These are phyloP conservation scores for Erodium moschatum DNA, from an alignment of 441 rosid genomes.

Conservation along the genomic window DNA sequence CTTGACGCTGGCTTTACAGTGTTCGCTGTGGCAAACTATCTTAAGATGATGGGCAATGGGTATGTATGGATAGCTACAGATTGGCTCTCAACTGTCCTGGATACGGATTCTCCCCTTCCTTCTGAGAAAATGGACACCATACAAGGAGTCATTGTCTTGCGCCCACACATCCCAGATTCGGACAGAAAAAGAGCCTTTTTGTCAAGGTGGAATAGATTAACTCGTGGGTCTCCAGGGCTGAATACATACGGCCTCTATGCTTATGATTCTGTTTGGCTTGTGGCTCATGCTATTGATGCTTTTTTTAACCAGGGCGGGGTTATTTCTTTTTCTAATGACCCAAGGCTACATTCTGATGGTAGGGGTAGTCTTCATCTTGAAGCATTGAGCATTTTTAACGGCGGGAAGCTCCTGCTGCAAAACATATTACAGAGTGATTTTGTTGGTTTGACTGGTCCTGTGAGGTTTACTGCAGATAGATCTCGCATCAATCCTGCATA, in stretches of 20 bases:
- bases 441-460: slow-evolving; percentile 54
- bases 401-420: slow-evolving; percentile 45
- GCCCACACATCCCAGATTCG: slow-evolving; percentile 54
- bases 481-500: slow-evolving; percentile 55
- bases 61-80: slow-evolving; percentile 71
- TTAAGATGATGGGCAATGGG: slow-evolving; percentile 67
- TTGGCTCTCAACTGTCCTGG: slow-evolving; percentile 65
- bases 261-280: slow-evolving; percentile 84
- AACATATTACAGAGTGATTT: slow-evolving; percentile 47
- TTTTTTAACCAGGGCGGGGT: slow-evolving; percentile 56
- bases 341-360: slow-evolving; percentile 25
- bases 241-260: slow-evolving; percentile 52
- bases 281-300: slow-evolving; percentile 58
- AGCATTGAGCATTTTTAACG: slow-evolving; percentile 59
- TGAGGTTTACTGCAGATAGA: slow-evolving; percentile 45
- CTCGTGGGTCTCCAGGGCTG: slow-evolving; percentile 44
- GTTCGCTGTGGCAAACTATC: slow-evolving; percentile 51
- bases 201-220: slow-evolving; percentile 46
- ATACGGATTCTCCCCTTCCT: slow-evolving; percentile 47
- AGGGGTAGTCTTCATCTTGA: slow-evolving; percentile 54
- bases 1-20: slow-evolving; percentile 40
- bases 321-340: slow-evolving; percentile 52
- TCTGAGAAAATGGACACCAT: slow-evolving; percentile 32
- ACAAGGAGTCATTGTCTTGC: slow-evolving; percentile 67
- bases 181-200: slow-evolving; percentile 42